A percentile compares a stretch with the other conserved stretches of the same genome.
These are phyloP conservation scores for Postia placenta DNA, from an alignment of 768 basidiomycete genomes.

Conservation along the genomic window DNA sequence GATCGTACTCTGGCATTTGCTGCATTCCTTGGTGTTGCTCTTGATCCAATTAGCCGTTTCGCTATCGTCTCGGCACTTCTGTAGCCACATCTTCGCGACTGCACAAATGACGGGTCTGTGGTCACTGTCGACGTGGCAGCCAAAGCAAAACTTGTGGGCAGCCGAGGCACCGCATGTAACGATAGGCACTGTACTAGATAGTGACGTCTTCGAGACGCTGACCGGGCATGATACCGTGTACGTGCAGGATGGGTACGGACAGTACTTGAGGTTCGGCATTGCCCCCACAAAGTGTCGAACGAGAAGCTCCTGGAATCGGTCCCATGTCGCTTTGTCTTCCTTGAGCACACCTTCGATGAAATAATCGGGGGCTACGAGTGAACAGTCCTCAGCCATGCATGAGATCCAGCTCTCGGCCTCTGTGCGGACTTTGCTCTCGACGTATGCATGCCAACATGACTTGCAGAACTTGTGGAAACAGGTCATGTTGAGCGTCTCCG, in stretches of 20 bases:
- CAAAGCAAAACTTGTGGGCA: conserved; percentile 87
- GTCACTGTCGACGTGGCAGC: conserved; percentile 82
- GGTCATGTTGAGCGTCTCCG: conserved; percentile 60
- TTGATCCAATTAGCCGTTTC: conserved; percentile 99
- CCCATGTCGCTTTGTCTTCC: conserved; percentile 47
- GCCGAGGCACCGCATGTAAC: conserved; percentile 74
- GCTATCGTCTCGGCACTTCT: conserved; percentile 95
- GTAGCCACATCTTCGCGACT: conserved; percentile 89
- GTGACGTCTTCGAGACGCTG: conserved; percentile 68
- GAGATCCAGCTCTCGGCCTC: conserved; percentile 69
- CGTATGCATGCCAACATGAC: conserved; percentile 79
- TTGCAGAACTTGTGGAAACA: conserved; percentile 86
- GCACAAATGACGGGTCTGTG: conserved; percentile 89
- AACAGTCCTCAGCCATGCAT: conserved; percentile 80
- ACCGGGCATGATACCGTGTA: conserved; percentile 87
- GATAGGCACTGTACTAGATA: conserved; percentile 80
- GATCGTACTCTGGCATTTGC: conserved; percentile 93
- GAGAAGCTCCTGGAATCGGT: conserved; percentile 81
- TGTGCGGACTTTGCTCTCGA: conserved; percentile 73
- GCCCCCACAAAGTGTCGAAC: conserved; percentile 88
- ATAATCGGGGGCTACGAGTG: conserved; percentile 53
- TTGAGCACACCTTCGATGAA: conserved; percentile 56
- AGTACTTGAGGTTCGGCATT: conserved; percentile 81
- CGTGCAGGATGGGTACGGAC: conserved; percentile 92
- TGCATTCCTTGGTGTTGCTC: conserved; percentile 98